Evolutionary conservation across 2,329 filamentous ascomycete genomes (phyloP).

Genomic region (Nectriaceae sp.): DNA sequence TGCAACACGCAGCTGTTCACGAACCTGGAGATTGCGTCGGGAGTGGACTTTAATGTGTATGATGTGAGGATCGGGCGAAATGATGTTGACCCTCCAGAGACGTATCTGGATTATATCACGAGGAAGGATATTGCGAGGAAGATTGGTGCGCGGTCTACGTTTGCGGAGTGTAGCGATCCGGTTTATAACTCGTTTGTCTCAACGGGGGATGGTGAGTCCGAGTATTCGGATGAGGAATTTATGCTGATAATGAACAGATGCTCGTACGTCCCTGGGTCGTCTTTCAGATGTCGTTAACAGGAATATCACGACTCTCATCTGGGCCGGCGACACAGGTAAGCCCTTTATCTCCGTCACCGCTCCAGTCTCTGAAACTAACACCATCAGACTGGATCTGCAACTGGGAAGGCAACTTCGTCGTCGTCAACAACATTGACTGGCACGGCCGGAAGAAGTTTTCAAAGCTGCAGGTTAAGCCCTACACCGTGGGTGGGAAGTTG

Average conservation of each 20-base stretch:
- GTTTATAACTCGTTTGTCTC: conserved; percentile 24
- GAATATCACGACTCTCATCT: conserved; percentile 51
- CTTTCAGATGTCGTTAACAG: conserved; percentile 48
- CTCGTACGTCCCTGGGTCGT: conserved; percentile 17
- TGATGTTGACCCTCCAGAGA: conserved; percentile 25
- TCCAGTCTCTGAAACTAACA: neutral
- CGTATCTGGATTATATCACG: conserved; percentile 24
- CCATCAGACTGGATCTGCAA: conserved; percentile 58
- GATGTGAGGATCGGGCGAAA: conserved; percentile 41
- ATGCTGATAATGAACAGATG: neutral
- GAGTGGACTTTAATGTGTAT: conserved; percentile 46
- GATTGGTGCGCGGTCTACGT: conserved; percentile 26
- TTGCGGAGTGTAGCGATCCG: conserved; percentile 25
- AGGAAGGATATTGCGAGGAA: conserved; percentile 23
- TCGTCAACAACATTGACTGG: conserved; percentile 49
- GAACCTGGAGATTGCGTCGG: conserved; percentile 24
- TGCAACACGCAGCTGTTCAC: conserved; percentile 32
- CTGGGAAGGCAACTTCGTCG: conserved; percentile 52
- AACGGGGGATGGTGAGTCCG: conserved; percentile 25
- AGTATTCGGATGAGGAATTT: neutral
- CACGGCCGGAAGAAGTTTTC: conserved; percentile 42
- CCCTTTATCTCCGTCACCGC: neutral
- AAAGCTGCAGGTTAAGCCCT: conserved; percentile 33
- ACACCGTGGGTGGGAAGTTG: conserved; percentile 49
- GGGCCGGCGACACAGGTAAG: conserved; percentile 54